Base-by-base conservation (phyloP, 305 asterid genomes). In the Fraxinus floribunda region DNA sequence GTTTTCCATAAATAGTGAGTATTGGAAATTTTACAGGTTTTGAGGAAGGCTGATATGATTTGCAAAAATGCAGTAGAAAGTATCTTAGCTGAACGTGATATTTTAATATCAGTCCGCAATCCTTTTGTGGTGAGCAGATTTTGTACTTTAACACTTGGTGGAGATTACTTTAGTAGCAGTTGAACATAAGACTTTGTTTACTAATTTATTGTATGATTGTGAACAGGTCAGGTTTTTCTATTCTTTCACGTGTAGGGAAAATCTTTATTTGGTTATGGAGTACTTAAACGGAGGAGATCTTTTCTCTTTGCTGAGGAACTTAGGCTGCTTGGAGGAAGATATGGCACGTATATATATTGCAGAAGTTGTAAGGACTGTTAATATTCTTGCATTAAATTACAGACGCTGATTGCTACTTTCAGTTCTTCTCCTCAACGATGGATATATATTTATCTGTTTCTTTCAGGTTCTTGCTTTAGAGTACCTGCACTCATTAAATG, bases 191-290 rank as follows among this genome's bases (percentile, higher is more conserved):
- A 74, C 73, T 82, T 84, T 75, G 70, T 78, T 82, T 82, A 87
- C 95, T 92, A 87, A 94, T 86, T 81, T 82, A 83, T 81, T 70
- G 81, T 89, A 88, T 89, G 84, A 89, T 73, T 78, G 88, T 91
- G 93, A 91, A 92, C 99, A 97, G 99, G 99, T 97, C 87, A 94
- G 98, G 35, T 97, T 97, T 93, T 97, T 93, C 94, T 97, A 97
- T 93, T 97, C 99, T 87, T 97, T 97, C 94, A 97, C 99, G 64
- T 97, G 99, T 91, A 91, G 98, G 95, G 99, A 97, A 84, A 97
- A 97, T 90, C 98, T 97, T 83, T 97, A 97, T 87, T 88, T 97
- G 89, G 99, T 97, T 76, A 97, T 97, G 99, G 99, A 97, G 89
- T 97, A 97, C 85, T 89, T 97, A 88, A 97, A 97, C 86, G 99